phyloP scores from a whole-genome alignment of 768 basidiomycete genomes.

The Russula emetica region DNA sequence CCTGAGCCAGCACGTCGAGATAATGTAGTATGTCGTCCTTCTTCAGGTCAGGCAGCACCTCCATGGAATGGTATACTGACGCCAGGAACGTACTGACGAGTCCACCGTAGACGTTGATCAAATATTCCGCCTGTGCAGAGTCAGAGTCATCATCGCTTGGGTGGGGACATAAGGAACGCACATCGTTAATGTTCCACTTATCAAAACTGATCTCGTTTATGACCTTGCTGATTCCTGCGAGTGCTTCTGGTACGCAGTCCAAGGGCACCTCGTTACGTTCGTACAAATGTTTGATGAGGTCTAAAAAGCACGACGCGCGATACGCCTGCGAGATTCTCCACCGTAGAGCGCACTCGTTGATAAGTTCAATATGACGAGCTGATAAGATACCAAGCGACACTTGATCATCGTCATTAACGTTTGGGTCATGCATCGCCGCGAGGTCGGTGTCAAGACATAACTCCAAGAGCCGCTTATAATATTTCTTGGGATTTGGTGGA shows the following conservation, averaged over 20 bases:
- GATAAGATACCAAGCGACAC: constrained; percentile 92
- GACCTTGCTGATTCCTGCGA: constrained; percentile 67
- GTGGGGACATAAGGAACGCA: constrained; percentile 42
- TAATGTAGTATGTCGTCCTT: constrained; percentile 62
- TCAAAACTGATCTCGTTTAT: constrained; percentile 65
- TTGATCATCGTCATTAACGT: constrained; percentile 92
- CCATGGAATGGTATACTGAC: constrained; percentile 78
- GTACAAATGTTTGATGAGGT: constrained; percentile 80
- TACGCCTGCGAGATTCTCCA: constrained; percentile 86
- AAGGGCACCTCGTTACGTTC: constrained; percentile 88
- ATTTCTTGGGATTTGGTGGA: constrained; percentile 80
- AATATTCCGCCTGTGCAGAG: constrained; percentile 54
- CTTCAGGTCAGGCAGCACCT: constrained; percentile 69
- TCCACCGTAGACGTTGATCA: constrained; percentile 61
- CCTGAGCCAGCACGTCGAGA: constrained; percentile 62
- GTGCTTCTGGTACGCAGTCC: constrained; percentile 90
- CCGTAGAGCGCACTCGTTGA: constrained; percentile 81
- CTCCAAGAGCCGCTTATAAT: constrained; percentile 80
- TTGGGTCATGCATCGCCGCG: constrained; percentile 83
- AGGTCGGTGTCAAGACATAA: constrained; percentile 80
- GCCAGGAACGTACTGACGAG: constrained; percentile 87
- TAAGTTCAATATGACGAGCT: constrained; percentile 67
- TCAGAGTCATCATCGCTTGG: constrained; percentile 10
- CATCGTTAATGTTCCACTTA: constrained; percentile 78
- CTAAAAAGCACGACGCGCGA: constrained; percentile 75